phyloP scores from a whole-genome alignment of 2,329 filamentous ascomycete genomes.

The Hymenoscyphus albidus region DNA sequence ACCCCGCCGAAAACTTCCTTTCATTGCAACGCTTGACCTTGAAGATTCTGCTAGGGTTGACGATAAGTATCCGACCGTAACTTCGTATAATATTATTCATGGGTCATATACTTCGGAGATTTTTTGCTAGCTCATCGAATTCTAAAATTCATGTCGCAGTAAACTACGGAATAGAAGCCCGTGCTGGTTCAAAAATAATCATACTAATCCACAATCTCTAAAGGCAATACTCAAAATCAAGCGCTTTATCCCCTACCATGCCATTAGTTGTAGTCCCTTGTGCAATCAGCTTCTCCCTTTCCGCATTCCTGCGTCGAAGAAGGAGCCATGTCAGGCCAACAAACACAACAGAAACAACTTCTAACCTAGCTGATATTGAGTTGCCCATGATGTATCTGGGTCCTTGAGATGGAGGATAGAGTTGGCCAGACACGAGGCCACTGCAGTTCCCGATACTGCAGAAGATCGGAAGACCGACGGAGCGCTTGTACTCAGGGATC shows the following conservation, averaged over 20 bases:
- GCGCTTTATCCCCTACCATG: neutral
- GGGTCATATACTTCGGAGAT: too few relatives aligned
- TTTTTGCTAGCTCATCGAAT: too few relatives aligned
- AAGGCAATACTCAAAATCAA: neutral
- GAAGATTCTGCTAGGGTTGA: too few relatives aligned
- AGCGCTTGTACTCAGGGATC: conserved; percentile 43
- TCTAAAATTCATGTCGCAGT: too few relatives aligned
- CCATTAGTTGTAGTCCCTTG: neutral
- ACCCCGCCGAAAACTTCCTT: neutral
- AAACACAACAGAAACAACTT: conserved; percentile 7
- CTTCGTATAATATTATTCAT: too few relatives aligned
- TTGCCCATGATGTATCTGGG: conserved; percentile 18
- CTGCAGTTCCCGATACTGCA: conserved; percentile 43
- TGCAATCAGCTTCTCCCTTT: neutral
- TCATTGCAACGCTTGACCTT: too few relatives aligned
- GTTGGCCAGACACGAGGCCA: conserved; percentile 34
- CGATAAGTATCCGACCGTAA: too few relatives aligned
- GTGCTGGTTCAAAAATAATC: neutral
- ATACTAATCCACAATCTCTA: neutral
- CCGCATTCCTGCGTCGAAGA: neutral
- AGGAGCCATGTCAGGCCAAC: neutral
- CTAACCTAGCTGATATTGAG: conserved; percentile 9
- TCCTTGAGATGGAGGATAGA: conserved; percentile 10
- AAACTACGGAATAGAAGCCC: too few relatives aligned
- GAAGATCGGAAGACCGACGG: conserved; percentile 43